Evolutionary conservation across 495 filamentous ascomycete species (phyloP), one percentile per base, ranked within the genome.

Genomic region (Tuber aestivum): DNA sequence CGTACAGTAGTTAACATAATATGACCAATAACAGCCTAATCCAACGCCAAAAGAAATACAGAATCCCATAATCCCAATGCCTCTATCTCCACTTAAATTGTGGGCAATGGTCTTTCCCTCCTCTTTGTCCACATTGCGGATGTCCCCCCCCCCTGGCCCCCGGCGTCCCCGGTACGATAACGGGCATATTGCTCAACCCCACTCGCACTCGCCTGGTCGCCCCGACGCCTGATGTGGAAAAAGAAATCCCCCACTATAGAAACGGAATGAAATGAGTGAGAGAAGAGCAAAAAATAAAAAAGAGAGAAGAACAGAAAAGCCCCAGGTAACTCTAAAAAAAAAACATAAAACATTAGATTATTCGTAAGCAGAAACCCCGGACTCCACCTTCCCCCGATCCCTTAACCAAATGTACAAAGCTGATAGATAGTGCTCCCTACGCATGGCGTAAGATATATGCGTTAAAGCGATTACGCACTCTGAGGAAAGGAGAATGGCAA

Each of bases 351-450:
- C 69, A 42, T 71, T 50, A 75, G 48, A 69, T 75, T 27, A 21
- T 21, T 41, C 7, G 45, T 27, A 41, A 77, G 61, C 72, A 65
- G 72, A 71, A 45, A 18, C 32, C 37, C 73, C 61, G 45, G 73
- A 79, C 72, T 79, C 78, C 70, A 78, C 77, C 37, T 41, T 45
- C 72, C 42, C 65, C 65, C 65, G 50, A 65, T 65, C n/a, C 56
- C 56, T 27, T 35, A 65, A 14, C 32, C 56, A 3, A 35, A 65
- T 65, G 10, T 35, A 32, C 56, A 65, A 65, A 65, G 32, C 14
- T 35, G 27, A 65, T 65, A 35, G 56, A 18, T 35, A 65, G 56
- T 27, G 56, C 32, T 35, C 56, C 27, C 27, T 65, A 35, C 27
- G 6, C 16, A 14, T 4, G 27, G 56, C 14, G 20, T 65, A 56